A percentile compares a stretch with the other conserved stretches of the same genome.
Conservation (phyloP, 2,329 filamentous ascomycete species). For the Grosmannia serpens region DNA sequence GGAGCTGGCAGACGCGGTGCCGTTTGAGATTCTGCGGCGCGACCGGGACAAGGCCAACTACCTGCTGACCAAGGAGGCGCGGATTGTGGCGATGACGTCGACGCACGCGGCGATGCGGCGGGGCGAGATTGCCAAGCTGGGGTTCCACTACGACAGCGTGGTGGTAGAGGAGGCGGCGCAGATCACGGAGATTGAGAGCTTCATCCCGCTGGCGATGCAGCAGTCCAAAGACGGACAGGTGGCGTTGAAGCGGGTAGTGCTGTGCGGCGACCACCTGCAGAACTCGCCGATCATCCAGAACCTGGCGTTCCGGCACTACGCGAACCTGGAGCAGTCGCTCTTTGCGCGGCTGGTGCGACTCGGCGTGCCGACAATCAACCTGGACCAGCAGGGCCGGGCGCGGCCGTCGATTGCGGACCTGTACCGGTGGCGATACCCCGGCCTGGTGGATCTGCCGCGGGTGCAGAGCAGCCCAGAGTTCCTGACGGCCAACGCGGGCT, state of each 20-base stretch:
- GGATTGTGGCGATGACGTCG: slow-evolving; percentile 96
- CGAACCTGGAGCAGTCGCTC: slow-evolving; percentile 89
- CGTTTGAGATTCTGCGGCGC: slow-evolving; percentile 84
- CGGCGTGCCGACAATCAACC: slow-evolving; percentile 78
- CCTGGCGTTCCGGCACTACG: slow-evolving; percentile 85
- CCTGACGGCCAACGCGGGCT: slow-evolving; percentile 73
- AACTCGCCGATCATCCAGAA: slow-evolving; percentile 96
- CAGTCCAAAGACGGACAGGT: slow-evolving; percentile 62
- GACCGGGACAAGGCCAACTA: slow-evolving; percentile 94
- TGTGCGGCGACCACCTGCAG: slow-evolving; percentile 92
- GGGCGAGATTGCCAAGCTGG: slow-evolving; percentile 79
- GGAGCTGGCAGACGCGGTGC: slow-evolving; percentile 83
- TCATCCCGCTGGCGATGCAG: slow-evolving; percentile 90
- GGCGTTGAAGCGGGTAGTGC: slow-evolving; percentile 73
- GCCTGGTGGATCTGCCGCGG: slow-evolving; percentile 65
- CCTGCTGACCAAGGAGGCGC: slow-evolving; percentile 86
- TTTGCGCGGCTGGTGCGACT: slow-evolving; percentile 85
- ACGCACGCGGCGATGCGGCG: slow-evolving; percentile 94
- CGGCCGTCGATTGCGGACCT: slow-evolving; percentile 77
- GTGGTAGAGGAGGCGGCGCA: slow-evolving; percentile 98
- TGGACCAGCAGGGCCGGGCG: slow-evolving; percentile 89
- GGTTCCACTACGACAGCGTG: slow-evolving; percentile 95
- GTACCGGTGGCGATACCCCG: slow-evolving; percentile 86
- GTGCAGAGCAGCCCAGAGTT: slow-evolving; percentile 63
- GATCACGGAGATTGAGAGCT: slow-evolving; percentile 94